Conservation (phyloP, 257 asterid genomes). For the Przewalskia tangutica region DNA sequence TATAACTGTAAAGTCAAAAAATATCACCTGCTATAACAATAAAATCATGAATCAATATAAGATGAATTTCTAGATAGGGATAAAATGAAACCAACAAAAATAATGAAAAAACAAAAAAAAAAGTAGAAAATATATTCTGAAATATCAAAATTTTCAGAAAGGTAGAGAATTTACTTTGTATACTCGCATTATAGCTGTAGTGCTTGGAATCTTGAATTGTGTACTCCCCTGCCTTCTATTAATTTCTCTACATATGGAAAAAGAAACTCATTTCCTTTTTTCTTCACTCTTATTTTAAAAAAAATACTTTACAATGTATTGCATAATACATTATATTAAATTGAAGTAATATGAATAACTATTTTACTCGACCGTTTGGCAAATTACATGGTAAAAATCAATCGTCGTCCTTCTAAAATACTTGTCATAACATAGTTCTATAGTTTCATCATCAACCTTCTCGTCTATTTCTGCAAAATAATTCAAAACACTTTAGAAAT, state of each 20-base stretch:
- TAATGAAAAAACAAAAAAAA: neutral
- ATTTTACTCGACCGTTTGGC: slow-evolving; percentile 56
- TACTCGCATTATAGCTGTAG: slow-evolving; percentile 26
- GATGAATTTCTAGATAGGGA: neutral
- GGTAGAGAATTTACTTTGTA: slow-evolving; percentile 21
- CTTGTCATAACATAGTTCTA: slow-evolving; percentile 37
- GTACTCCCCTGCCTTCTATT: slow-evolving; percentile 52
- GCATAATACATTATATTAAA: neutral
- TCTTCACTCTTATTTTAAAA: too few species aligned
- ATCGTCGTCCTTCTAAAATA: slow-evolving; percentile 24
- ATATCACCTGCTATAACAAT: neutral
- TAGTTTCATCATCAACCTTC: slow-evolving; percentile 16
- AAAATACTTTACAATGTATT: neutral
- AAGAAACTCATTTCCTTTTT: neutral
- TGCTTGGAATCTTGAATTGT: slow-evolving; percentile 48
- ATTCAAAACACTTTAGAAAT: neutral
- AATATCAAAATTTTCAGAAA: neutral
- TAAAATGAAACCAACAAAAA: too few species aligned
- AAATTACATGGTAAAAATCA: slow-evolving; percentile 58
- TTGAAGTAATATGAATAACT: neutral
- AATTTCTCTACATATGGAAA: slow-evolving; percentile 36
- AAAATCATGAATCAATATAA: too few species aligned
- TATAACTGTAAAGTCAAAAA: neutral
- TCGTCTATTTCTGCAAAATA: slow-evolving; percentile 40
- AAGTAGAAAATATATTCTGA: neutral